Evolutionary conservation across 768 basidiomycete genomes (phyloP), one percentile per base, ranked within the genome.

Genomic region (Agrocybe praecox): DNA sequence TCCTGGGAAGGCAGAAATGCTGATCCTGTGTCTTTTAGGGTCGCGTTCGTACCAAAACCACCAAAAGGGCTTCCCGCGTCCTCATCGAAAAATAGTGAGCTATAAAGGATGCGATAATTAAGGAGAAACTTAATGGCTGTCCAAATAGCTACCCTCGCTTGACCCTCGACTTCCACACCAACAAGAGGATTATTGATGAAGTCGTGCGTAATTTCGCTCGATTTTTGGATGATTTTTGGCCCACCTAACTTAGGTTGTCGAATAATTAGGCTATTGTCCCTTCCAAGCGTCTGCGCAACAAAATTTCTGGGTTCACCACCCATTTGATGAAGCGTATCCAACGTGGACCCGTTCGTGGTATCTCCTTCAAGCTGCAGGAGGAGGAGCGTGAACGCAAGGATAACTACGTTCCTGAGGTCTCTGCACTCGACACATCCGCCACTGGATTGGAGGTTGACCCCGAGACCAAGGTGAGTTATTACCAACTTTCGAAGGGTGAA

Each of bases 291-390:
- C 88, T 99, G 68, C 88, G 97, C 73, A 99, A 99, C 92, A 99
- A 99, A 86, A 91, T 99, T 71, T 89, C 96, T 11, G 97, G 97
- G 46, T 99, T 98, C 87, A 99, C 97, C 58, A 99, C 97, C 68
- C 97, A 99, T 74, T 82, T 99, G 75, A 99, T 99, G 97, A 98
- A 95, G 86, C 95, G 97, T 70, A 99, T 99, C 69, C 94, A 97
- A 77, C 88, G 88, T 58, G 97, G 97, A 2, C 97, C 97, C 68
- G 97, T 99, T 62, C 94, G 95, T 63, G 97, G 97, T 67, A 99
- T 99, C 75, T 98, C 97, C 55, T 99, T 98, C 94, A 97, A 98
- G 79, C 90, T 99, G 66, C 97, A 99, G 75, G 97, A 98, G 72
- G 97, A 99, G 78, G 97, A 99, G 80, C 86, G 97, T 60, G 97